A percentile compares a stretch with the other conserved stretches of the same genome.
Evolutionary conservation across 2,329 filamentous ascomycete genomes (phyloP).

Genomic region (Penicillium paneum): DNA sequence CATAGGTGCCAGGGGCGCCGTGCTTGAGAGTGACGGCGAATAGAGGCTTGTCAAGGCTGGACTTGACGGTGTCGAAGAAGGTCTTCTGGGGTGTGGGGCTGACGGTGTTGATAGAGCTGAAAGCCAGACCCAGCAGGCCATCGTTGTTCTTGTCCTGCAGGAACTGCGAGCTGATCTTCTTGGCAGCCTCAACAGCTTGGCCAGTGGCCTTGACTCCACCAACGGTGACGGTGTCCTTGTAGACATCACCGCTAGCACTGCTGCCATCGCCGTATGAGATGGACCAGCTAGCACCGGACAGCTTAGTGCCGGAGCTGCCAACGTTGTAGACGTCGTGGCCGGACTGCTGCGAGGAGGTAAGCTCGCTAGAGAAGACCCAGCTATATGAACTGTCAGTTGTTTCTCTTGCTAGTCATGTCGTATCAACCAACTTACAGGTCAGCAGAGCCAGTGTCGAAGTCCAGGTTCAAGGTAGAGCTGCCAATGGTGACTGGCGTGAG

Average conservation of each 20-base stretch:
- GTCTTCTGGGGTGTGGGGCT: slow-evolving; percentile 51
- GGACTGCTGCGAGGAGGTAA: slow-evolving; percentile 48
- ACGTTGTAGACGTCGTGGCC: slow-evolving; percentile 61
- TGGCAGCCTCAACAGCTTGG: slow-evolving; percentile 66
- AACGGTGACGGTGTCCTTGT: slow-evolving; percentile 62
- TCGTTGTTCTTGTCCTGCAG: slow-evolving; percentile 52
- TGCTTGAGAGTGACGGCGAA: slow-evolving; percentile 57
- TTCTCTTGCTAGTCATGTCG: background rate
- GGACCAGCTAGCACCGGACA: slow-evolving; percentile 54
- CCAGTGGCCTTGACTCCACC: slow-evolving; percentile 56
- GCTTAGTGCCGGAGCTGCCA: slow-evolving; percentile 44
- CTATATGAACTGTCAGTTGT: slow-evolving; percentile 33
- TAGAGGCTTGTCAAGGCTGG: slow-evolving; percentile 48
- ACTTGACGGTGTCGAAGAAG: slow-evolving; percentile 60
- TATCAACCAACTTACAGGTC: slow-evolving; percentile 55
- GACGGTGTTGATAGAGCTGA: slow-evolving; percentile 59
- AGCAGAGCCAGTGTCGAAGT: slow-evolving; percentile 68
- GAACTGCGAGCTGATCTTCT: slow-evolving; percentile 55
- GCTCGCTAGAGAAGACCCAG: slow-evolving; percentile 65
- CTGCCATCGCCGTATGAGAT: slow-evolving; percentile 66
- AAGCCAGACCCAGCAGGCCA: slow-evolving; percentile 59
- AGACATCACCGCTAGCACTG: slow-evolving; percentile 62
- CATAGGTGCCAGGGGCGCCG: slow-evolving; percentile 51
- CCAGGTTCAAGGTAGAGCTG: slow-evolving; percentile 60
- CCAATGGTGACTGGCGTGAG: slow-evolving; percentile 63